Evolutionary conservation across 768 basidiomycete species (phyloP).

Genomic region (Rhodosporidiobolus sp.): DNA sequence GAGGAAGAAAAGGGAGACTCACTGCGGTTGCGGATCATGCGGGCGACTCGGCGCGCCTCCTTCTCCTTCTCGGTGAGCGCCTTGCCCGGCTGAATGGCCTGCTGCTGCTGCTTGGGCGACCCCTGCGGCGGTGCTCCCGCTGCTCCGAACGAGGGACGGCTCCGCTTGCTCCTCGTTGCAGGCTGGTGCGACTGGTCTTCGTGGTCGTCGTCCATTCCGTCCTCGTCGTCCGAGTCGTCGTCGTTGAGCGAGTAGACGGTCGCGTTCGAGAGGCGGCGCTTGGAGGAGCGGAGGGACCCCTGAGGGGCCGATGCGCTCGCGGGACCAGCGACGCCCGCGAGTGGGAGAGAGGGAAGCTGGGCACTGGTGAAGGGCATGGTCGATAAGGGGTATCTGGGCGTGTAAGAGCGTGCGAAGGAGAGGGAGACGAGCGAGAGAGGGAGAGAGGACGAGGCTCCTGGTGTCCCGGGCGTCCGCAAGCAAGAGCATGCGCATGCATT

Average conservation of each 20-base stretch:
- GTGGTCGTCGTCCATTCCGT: too few species aligned
- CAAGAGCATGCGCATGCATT: too few species aligned
- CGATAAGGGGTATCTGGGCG: too few species aligned
- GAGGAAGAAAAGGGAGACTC: neutral
- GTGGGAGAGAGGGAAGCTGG: neutral
- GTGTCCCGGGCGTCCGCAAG: too few species aligned
- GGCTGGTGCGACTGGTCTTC: neutral
- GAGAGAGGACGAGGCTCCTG: too few species aligned
- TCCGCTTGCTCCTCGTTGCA: neutral
- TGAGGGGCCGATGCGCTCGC: too few species aligned
- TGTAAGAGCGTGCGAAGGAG: too few species aligned
- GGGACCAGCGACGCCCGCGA: too few species aligned
- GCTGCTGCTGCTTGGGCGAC: neutral
- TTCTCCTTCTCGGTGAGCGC: slow-evolving; percentile 27
- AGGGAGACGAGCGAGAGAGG: too few species aligned
- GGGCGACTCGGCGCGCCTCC: slow-evolving; percentile 26
- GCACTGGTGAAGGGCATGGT: too few species aligned
- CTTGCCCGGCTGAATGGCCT: neutral
- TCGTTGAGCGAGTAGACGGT: neutral
- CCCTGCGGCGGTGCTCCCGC: neutral
- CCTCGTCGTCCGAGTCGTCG: neutral
- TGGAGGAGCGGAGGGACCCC: neutral
- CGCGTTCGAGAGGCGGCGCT: slow-evolving; percentile 2
- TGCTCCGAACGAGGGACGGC: too few species aligned
- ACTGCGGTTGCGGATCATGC: slow-evolving; percentile 41